phyloP scores from a whole-genome alignment of 78 protist genomes.

The Neovahlkampfia damariscottae region DNA sequence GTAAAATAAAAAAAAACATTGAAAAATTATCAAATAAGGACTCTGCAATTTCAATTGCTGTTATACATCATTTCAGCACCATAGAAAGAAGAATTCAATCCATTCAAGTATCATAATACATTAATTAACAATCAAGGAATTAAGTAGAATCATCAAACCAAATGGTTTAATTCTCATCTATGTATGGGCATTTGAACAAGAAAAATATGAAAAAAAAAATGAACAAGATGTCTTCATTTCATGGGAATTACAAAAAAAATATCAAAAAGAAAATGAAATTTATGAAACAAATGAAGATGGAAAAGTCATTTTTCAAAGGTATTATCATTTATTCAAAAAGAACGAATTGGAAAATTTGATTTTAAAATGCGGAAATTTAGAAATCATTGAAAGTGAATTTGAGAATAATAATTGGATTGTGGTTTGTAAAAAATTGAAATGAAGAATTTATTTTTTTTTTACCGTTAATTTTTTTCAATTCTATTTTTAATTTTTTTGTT shows the following conservation, averaged over 20 bases:
- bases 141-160: constrained; percentile 28
- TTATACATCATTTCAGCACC: constrained; percentile 50
- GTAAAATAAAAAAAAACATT: too few relatives aligned
- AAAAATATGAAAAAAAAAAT: constrained; percentile 32
- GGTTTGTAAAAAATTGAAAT: too few relatives aligned
- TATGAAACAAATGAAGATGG: not conserved
- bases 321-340: constrained; percentile 46
- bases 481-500: too few relatives aligned
- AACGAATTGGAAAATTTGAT: constrained; percentile 38
- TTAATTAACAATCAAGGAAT: constrained; percentile 20
- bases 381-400: constrained; percentile 36
- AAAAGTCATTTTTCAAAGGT: constrained; percentile 41
- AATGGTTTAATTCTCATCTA: constrained; percentile 21
- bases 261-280: not conserved
- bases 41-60: constrained; percentile 51
- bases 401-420: constrained; percentile 4
- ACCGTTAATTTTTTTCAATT: too few relatives aligned
- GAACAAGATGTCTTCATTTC: constrained; percentile 52
- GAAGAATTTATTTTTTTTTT: too few relatives aligned
- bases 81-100: constrained; percentile 38
- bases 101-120: not conserved
- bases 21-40: too few relatives aligned
- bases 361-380: not conserved
- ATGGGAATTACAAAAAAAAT: constrained; percentile 36
- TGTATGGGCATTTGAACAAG: constrained; percentile 45